These are phyloP conservation scores for Ceratonia siliqua DNA, from an alignment of 306 rosid genomes.

Conservation along the genomic window DNA sequence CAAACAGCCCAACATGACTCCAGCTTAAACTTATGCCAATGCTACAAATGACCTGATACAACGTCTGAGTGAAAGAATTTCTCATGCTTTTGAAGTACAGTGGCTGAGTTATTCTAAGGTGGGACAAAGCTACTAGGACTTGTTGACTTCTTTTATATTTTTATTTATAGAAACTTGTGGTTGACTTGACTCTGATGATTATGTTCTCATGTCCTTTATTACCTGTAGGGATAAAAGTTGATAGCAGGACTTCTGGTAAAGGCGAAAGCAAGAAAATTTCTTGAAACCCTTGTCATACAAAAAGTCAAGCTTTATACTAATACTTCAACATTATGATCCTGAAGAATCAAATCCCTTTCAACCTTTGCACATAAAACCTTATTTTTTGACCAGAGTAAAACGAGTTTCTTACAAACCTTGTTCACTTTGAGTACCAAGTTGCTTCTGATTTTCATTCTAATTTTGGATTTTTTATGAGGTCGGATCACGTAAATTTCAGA, in stretches of 20 bases:
- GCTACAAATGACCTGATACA: no score
- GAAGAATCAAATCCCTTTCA: neutral
- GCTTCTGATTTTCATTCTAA: neutral
- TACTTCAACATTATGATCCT: neutral
- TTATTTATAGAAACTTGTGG: neutral
- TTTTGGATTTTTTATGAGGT: neutral
- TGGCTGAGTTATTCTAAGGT: neutral
- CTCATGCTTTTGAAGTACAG: neutral
- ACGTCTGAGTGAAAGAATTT: no score
- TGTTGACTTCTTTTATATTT: neutral
- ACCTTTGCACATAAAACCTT: neutral
- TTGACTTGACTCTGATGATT: neutral
- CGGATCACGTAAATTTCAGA: neutral
- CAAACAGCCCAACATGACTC: neutral
- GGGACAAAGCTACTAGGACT: neutral
- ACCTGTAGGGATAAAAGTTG: no score
- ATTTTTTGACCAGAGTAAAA: neutral
- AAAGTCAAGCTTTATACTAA: no score
- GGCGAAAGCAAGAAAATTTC: no score
- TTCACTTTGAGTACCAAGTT: neutral
- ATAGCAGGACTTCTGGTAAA: no score
- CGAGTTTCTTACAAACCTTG: neutral
- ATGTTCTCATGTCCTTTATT: no score
- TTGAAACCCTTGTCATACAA: no score
- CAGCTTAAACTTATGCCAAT: neutral